These are phyloP conservation scores for Ehretia macrophylla DNA, from an alignment of 257 asterid species.

Conservation along the genomic window DNA sequence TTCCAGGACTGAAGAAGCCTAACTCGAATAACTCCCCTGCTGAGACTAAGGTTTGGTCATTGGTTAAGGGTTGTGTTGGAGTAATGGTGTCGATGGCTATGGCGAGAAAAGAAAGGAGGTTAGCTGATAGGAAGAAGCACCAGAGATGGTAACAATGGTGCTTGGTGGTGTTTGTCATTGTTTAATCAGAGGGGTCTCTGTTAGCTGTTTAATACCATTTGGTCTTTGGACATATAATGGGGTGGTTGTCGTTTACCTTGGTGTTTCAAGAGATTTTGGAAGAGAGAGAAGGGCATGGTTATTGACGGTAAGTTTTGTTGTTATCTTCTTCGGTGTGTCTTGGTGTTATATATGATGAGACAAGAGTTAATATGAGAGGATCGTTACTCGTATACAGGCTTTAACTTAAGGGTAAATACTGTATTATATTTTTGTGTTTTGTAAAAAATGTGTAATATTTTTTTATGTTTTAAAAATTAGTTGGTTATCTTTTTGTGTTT, in stretches of 20 bases:
- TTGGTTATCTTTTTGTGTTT: too few species aligned
- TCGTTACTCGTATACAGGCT: too few species aligned
- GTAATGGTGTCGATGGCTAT: constrained; percentile 20
- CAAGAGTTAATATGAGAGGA: too few species aligned
- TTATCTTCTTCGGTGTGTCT: too few species aligned
- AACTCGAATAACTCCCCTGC: constrained; percentile 21
- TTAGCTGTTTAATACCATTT: constrained; percentile 1
- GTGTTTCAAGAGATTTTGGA: constrained; percentile 2
- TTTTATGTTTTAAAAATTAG: too few species aligned
- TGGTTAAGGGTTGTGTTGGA: constrained; percentile 19
- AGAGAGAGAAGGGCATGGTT: constrained; percentile 3
- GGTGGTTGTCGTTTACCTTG: neutral
- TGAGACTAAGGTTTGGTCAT: constrained; percentile 25
- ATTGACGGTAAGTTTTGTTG: too few species aligned
- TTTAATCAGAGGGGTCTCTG: constrained; percentile 15
- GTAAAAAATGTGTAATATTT: too few species aligned
- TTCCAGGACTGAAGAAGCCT: constrained; percentile 27
- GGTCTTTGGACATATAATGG: constrained; percentile 7
- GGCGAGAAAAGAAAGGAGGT: constrained; percentile 9
- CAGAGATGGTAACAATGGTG: neutral
- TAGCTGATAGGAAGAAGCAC: constrained; percentile 9
- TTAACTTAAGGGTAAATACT: too few species aligned
- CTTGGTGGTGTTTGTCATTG: neutral
- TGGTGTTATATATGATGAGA: too few species aligned
- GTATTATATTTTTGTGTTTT: too few species aligned